Base-by-base conservation (phyloP, 345 rosid genomes). In the Fremontodendron californicum region DNA sequence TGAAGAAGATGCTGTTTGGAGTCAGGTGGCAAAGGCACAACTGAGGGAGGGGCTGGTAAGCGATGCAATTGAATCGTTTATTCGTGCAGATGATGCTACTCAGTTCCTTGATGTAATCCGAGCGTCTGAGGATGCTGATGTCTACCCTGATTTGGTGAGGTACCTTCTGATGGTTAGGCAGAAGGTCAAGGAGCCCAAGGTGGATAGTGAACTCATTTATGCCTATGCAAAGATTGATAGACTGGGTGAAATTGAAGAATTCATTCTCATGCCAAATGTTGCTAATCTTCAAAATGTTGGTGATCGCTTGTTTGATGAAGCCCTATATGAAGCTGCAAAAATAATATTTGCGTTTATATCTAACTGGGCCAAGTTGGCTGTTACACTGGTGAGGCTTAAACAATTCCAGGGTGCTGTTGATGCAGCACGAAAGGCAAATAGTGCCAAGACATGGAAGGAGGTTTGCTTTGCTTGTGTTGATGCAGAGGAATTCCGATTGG, bases 391-490 rank as follows among this genome's bases (percentile, higher is more conserved):
- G 80, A 93, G 90, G 89, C 88, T 96, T 84, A 86, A 89, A 77
- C 99, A 96, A 82, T 96, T 93, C 84, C 99, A 96, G 85, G 90
- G 97, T 69, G 99, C 99, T 81, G 99, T 96, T 81, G 99, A 96
- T 78, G 99, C 99, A 42, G 98, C 99, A 77, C 86, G 99, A 65
- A 96, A 96, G 82, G 99, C 99, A 67, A 93, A 93, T 90, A 93
- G 98, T 80, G 96, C 97, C 49, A 96, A 93, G 88, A 96, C 98
- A 66, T 96, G 99, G 99, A 96, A 93, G 86, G 98, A 92, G 86
- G 98, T 93, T 74, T 95, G 99, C 88, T 95, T 95, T 83, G 98
- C 99, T 66, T 95, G 99, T 85, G 97, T 95, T 73, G 99, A 95
- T 83, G 97, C 96, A 0, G 99, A 95, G 86, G 98, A 95, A 80